Evolutionary conservation across 805 yeast species (phyloP).

Genomic region (Wickerhamiella musiphila): DNA sequence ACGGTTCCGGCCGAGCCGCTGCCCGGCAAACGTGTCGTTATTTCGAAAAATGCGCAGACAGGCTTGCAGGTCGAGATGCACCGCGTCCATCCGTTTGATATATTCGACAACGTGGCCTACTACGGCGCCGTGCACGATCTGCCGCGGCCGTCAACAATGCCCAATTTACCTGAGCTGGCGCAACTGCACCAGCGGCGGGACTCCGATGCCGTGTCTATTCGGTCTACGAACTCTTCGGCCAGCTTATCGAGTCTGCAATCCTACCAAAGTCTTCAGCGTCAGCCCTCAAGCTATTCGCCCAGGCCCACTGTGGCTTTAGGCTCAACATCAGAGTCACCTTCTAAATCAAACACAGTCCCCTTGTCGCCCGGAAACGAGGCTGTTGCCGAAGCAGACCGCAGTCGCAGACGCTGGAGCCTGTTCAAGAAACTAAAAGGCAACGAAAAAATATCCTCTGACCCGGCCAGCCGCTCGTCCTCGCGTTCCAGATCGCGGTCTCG

Average conservation of each 20-base stretch:
- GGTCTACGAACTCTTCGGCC: neutral
- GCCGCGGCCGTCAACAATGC: too few species aligned
- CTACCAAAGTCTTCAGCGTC: neutral
- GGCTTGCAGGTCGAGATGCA: slow-evolving; percentile 9
- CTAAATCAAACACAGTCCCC: neutral
- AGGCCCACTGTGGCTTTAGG: too few species aligned
- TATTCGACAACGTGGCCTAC: slow-evolving; percentile 24
- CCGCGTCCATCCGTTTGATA: slow-evolving; percentile 21
- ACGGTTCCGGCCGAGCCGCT: slow-evolving; percentile 18
- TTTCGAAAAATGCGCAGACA: slow-evolving; percentile 11
- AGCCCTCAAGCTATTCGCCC: neutral
- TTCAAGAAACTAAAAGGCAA: neutral
- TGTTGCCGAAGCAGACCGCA: neutral
- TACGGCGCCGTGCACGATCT: slow-evolving; percentile 2
- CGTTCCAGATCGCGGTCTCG: neutral
- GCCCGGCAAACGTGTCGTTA: slow-evolving; percentile 16
- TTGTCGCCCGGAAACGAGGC: neutral
- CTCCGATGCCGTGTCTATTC: neutral
- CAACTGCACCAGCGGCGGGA: neutral
- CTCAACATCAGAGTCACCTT: neutral
- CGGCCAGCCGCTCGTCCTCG: neutral
- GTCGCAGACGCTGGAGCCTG: slow-evolving; percentile 1
- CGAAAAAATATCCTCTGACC: neutral
- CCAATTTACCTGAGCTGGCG: neutral
- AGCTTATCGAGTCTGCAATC: neutral